Evolutionary conservation across 179 eudicot species (phyloP), one percentile per base, ranked within the genome.

Genomic region (Monotropa hypopitys): DNA sequence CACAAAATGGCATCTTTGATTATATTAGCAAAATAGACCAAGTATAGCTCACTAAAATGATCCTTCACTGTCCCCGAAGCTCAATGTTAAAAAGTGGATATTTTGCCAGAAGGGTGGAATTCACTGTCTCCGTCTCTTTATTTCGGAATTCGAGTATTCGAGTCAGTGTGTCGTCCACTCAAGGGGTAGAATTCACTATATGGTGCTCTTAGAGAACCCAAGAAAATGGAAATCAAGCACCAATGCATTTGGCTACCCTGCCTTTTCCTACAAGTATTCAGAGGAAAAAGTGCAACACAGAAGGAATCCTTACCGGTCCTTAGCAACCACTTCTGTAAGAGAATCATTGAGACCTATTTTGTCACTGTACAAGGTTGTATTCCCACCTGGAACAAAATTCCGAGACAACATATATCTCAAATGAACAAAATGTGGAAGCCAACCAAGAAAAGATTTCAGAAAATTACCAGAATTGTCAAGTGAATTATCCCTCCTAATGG

Each of bases 221-320:
- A 47, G 13, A 47, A 47, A 15, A 47, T 47, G 51, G 12, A 47
- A 47, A 47, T 3, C 2, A 12, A 15, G 51, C 16, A 26, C 66
- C 13, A 61, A 28, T 26, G 18, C 66, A 12, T 61, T 10, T 3
- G 42, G 40, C 38, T 53, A 65, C 15, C 20, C 45, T 33, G 33
- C 13, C 12, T 42, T 46, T 65, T 23, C 66, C 28, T 53, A 26
- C 47, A 88, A 83, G 15, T 23, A 51, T 49, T 50, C 6, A 20
- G 50, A 53, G 8, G 13, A 10, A 66, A 18, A 20, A 42, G 45
- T 67, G 54, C 20, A 32, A 54, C 45, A 28, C 40, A 69, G 42
- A 46, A 68, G n/a, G 26, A 67, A 66, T 42, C 23, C 83, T 81
- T 85, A 94, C 97, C 96, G 83, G 40, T 89, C 94, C 82, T 81